These are phyloP conservation scores for Fusarium sp. DNA, from an alignment of 2,329 filamentous ascomycete species.

Conservation along the genomic window DNA sequence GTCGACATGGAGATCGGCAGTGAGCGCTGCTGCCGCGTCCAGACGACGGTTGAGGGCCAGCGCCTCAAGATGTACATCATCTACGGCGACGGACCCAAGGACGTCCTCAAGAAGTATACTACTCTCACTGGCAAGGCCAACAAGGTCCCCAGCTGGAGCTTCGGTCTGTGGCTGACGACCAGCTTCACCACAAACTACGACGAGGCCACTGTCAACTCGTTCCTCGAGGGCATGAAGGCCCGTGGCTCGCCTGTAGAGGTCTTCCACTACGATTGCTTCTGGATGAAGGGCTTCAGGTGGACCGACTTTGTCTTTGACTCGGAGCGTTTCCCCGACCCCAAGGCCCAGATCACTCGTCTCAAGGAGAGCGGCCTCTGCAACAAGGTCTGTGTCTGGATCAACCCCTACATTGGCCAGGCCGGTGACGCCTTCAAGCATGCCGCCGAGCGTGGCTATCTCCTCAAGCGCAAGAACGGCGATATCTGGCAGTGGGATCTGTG, in stretches of 20 bases:
- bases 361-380: conserved; percentile 73
- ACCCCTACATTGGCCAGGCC: conserved; percentile 81
- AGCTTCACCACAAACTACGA: conserved; percentile 83
- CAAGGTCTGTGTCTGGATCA: conserved; percentile 84
- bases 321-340: conserved; percentile 78
- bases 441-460: conserved; percentile 76
- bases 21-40: conserved; percentile 79
- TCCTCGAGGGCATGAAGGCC: conserved; percentile 78
- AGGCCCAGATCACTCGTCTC: conserved; percentile 74
- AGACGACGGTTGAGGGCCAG: conserved; percentile 79
- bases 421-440: conserved; percentile 77
- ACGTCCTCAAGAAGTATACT: conserved; percentile 78
- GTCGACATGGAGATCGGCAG: conserved; percentile 83
- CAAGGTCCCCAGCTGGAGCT: conserved; percentile 81
- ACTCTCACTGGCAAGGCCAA: conserved; percentile 76
- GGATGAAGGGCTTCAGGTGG: conserved; percentile 83
- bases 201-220: conserved; percentile 76
- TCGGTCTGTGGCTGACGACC: conserved; percentile 83
- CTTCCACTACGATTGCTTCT: conserved; percentile 85
- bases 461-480: conserved; percentile 78
- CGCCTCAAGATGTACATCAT: conserved; percentile 82
- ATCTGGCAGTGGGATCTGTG: conserved; percentile 85
- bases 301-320: conserved; percentile 81
- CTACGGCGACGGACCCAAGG: conserved; percentile 79
- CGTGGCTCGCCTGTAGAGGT: conserved; percentile 78